phyloP scores from a whole-genome alignment of 108 stramenopile genomes.

The Cyclotella cryptica region DNA sequence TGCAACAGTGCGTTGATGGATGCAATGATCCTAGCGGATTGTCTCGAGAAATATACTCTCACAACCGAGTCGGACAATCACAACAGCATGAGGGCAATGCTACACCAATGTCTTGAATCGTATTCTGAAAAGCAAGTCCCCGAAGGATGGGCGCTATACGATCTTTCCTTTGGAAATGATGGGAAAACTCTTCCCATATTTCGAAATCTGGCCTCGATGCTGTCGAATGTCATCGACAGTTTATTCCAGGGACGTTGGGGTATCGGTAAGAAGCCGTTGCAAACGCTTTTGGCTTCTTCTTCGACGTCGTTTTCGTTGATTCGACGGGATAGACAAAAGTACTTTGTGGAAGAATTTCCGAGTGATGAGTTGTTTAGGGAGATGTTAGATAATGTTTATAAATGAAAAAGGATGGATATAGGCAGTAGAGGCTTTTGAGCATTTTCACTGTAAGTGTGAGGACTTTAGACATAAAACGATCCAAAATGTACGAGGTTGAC shows the following conservation, averaged over 20 bases:
- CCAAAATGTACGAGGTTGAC: too few relatives aligned
- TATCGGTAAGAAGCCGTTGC: conserved; percentile 70
- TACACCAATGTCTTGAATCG: conserved; percentile 46
- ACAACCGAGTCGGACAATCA: background rate
- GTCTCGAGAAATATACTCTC: conserved; percentile 30
- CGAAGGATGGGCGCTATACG: conserved; percentile 77
- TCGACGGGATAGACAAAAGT: conserved; percentile 59
- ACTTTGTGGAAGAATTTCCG: conserved; percentile 60
- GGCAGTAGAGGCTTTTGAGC: too few relatives aligned
- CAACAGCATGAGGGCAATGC: conserved; percentile 25
- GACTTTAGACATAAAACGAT: too few relatives aligned
- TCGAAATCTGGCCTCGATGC: conserved; percentile 28
- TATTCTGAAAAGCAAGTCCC: conserved; percentile 76
- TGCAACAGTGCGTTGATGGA: conserved; percentile 77
- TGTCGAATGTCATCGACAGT: conserved; percentile 52
- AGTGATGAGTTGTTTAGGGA: conserved; percentile 40
- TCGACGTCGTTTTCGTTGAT: conserved; percentile 61
- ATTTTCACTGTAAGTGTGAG: too few relatives aligned
- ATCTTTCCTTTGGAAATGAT: conserved; percentile 73
- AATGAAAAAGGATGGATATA: background rate
- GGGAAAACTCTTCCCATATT: conserved; percentile 46
- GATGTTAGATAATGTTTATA: conserved; percentile 24
- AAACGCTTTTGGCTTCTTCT: conserved; percentile 68
- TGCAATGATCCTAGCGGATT: conserved; percentile 62
- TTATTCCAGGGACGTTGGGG: conserved; percentile 72